Conservation (phyloP, 805 yeast species). For the Saccharomycopsis schoenii region DNA sequence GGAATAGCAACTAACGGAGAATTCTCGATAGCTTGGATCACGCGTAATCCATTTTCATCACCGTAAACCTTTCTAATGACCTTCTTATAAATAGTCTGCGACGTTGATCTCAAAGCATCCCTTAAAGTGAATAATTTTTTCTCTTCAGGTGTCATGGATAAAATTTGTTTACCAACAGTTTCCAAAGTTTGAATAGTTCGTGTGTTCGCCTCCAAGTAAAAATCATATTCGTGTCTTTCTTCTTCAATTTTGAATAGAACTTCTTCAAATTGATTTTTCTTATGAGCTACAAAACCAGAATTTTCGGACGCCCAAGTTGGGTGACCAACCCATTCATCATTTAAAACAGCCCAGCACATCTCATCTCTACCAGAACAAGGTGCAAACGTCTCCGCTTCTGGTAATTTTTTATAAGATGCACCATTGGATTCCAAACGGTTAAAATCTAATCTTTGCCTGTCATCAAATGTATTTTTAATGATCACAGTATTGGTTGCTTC, state of each 20-base stretch:
- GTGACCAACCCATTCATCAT: constrained; percentile 99
- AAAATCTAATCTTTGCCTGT: constrained; percentile 84
- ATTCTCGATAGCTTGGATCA: constrained; percentile 90
- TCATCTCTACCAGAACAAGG: constrained; percentile 95
- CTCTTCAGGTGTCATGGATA: constrained; percentile 88
- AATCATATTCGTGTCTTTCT: constrained; percentile 96
- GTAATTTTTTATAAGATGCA: constrained; percentile 63
- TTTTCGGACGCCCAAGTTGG: constrained; percentile 99
- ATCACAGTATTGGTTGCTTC: constrained; percentile 82
- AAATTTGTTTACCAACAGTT: constrained; percentile 88
- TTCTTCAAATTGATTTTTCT: constrained; percentile 96
- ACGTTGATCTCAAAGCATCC: constrained; percentile 89
- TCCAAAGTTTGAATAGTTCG: constrained; percentile 93
- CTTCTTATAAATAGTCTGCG: constrained; percentile 85
- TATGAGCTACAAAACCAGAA: constrained; percentile 96
- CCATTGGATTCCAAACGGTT: constrained; percentile 90
- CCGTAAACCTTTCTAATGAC: constrained; percentile 90
- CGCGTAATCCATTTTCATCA: constrained; percentile 90
- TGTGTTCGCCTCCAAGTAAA: constrained; percentile 86
- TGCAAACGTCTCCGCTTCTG: constrained; percentile 72
- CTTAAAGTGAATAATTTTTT: constrained; percentile 79
- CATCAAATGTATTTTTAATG: constrained; percentile 40
- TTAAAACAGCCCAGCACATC: constrained; percentile 97
- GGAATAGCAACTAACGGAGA: constrained; percentile 95
- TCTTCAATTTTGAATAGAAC: constrained; percentile 91